Conservation (phyloP, 225 moss, liverwort and hornwort genomes). For the Antitrichia curtipendula region DNA sequence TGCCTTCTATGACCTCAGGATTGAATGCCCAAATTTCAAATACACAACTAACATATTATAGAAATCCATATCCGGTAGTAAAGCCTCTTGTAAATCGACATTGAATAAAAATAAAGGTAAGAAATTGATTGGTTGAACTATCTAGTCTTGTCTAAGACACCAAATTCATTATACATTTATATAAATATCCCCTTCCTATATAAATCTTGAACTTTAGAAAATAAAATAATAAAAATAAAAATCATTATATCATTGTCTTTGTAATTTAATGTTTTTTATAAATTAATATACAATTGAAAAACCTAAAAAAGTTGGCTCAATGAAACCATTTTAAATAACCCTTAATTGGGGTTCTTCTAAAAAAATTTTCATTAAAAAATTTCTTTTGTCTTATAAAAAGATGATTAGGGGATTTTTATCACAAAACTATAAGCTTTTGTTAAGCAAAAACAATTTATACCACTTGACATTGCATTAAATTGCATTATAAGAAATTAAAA, state of each 20-base stretch:
- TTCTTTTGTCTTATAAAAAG: background rate
- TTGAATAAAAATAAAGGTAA: background rate
- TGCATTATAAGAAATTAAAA: background rate
- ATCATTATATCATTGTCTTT: too few relatives aligned
- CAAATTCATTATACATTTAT: too few relatives aligned
- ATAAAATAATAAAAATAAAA: background rate
- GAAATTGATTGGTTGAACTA: background rate
- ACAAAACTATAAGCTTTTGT: background rate
- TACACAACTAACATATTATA: background rate
- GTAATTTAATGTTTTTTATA: background rate
- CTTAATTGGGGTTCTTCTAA: background rate
- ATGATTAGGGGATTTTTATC: background rate
- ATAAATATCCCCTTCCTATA: background rate
- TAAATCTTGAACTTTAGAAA: background rate
- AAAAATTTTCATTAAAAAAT: background rate
- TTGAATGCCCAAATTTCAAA: background rate
- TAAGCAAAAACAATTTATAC: background rate
- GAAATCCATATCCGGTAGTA: background rate
- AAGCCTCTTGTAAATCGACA: background rate
- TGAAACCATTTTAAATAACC: background rate
- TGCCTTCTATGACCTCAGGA: background rate
- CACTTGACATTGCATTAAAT: background rate
- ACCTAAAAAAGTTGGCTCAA: accelerated
- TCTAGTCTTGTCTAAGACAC: background rate
- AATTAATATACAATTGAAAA: background rate